Base-by-base conservation (phyloP, 306 rosid genomes). In the Corylus avellana region DNA sequence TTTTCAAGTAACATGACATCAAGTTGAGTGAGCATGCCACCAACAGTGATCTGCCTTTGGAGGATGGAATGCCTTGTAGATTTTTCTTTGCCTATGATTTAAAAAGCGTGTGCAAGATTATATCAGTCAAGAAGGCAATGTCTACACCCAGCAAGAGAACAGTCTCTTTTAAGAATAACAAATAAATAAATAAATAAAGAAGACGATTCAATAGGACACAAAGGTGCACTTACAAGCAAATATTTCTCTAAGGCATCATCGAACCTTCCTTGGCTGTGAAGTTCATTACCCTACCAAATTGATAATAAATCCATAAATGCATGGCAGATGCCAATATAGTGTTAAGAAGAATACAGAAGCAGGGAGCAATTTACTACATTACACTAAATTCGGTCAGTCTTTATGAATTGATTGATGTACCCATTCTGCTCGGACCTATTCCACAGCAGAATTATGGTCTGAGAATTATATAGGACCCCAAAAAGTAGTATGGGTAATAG, bases 1-100 rank as follows among this genome's bases (percentile, higher is more conserved):
- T 93, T 89, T 93, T 96, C 89, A 96, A 85, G 92, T 91, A 93
- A 82, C 99, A 96, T 73, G 98, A 90, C 98, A 93, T 96, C 91
- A 87, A 86, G 86, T 96, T 96, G 78, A 93, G 99, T 2, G 99
- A 93, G 87, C 98, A 90, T 12, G 99, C 99, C 92, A 86, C 73
- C 84, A 79, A 83, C 81, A 96, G 88, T 56, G 88, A 75, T 81
- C 81, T 90, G 83, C 97, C 93, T 87, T 89, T 88, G 44, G 89
- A 88, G 47, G 94, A 83, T 82, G 96, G 90, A 82, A 88, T 78
- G 25, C 85, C 90, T 78, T 78, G 85, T 57, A 91, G 84, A 88
- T 93, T 95, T 74, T 90, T 88, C 91, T 93, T 95, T 55, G 99
- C 98, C 99, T 95, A 78, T 17, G 80, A 85, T 64, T 74, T 84